Evolutionary conservation across 2,329 filamentous ascomycete species (phyloP), one percentile per base, ranked within the genome.

Genomic region (Pseudocercospora pini-densiflorae): DNA sequence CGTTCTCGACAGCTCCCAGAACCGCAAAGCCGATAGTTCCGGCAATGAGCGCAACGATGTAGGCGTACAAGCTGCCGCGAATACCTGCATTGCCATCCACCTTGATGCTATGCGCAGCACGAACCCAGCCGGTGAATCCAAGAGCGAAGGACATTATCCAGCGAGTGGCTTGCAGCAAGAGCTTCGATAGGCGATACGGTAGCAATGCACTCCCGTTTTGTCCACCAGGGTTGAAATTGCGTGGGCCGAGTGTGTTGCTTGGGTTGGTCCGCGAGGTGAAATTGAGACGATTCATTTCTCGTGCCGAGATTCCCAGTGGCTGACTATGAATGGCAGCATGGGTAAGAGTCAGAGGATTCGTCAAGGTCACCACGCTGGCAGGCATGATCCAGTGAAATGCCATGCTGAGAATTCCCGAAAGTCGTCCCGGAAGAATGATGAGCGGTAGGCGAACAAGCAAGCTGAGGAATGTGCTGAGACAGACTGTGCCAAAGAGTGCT

Each of bases 101-200:
- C 60, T 86, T 84, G 3, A 97, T 83, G 79, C 91, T 90, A 69
- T 92, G 89, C 10, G 95, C 94, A 40, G 94, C 97, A 55, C 92
- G 91, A 8, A 98, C 92, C 95, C 95, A 99, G n/a, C 93, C 94
- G 3, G 92, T 94, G 80, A 98, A 97, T 0, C 94, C 94, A 31
- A 99, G 87, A 0, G 90, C 92, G 55, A 94, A 88, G 0, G 93
- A 92, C 88, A 97, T 97, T 75, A 97, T 91, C 77, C 94, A 92
- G 19, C 94, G 89, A 1, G 93, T 95, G 2, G 94, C 93, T 72
- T 97, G 92, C 3, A 99, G 87, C 7, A 99, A 86, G 29, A 98
- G 86, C 78, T 97, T 98, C 1, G 95, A 92, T 8, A 98, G 88
- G 4, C 92, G 89, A 78, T 98, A 99, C 0, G 95, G 91, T 77